Evolutionary conservation across 352 stramenopile genomes (phyloP).

Genomic region (Thraustochytrium sp.): DNA sequence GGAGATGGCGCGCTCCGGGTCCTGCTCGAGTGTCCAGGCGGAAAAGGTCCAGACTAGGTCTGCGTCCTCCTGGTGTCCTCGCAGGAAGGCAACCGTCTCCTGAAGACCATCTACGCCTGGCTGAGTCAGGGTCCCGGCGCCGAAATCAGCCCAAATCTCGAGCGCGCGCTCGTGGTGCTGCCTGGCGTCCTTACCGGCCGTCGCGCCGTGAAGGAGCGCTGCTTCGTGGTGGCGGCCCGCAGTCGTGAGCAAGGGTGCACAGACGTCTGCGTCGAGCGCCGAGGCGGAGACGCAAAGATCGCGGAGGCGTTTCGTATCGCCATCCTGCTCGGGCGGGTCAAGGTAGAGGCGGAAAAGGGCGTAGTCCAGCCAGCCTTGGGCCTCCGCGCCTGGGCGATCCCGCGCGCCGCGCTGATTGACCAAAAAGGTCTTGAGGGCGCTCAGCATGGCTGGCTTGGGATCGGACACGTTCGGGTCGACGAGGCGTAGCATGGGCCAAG

Average conservation of each 20-base stretch:
- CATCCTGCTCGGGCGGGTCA: background rate
- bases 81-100: background rate
- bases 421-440: background rate
- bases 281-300: background rate
- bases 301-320: background rate
- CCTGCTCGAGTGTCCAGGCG: background rate
- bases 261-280: background rate
- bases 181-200: too few relatives aligned
- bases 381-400: background rate
- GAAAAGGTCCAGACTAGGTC: conserved; percentile 34
- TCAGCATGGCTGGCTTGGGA: background rate
- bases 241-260: background rate
- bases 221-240: background rate
- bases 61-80: background rate
- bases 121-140: background rate
- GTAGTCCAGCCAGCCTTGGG: background rate
- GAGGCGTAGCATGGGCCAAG: background rate
- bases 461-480: background rate
- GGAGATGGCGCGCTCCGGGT: background rate
- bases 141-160: conserved; percentile 8
- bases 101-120: background rate
- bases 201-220: background rate
- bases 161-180: background rate
- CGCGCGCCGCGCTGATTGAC: background rate
- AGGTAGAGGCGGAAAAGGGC: background rate